Percentiles rank a stretch among this genome's conserved stretches.
Conservation (phyloP, 148 eudicot genomes). For the Silene latifolia region DNA sequence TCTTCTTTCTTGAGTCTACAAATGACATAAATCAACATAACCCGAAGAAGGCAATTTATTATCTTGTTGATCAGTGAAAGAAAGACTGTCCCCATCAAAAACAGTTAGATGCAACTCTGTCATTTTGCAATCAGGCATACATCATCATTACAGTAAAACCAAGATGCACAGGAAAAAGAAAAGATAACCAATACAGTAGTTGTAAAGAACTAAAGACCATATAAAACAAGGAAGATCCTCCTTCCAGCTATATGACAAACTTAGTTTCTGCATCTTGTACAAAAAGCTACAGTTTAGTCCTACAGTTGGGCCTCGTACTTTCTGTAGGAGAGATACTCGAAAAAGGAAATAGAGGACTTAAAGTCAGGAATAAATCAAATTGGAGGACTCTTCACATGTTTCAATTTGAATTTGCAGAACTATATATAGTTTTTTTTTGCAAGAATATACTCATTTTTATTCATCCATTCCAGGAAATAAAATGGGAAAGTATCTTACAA, state of each 20-base stretch:
- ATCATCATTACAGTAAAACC: neutral
- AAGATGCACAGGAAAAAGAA: neutral
- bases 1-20: slow-evolving; percentile 33
- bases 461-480: no score
- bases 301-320: neutral
- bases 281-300: no score
- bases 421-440: neutral
- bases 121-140: slow-evolving; percentile 11
- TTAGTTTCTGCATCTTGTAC: neutral
- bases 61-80: neutral
- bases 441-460: no score
- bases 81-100: neutral
- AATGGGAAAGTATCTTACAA: no score
- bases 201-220: neutral
- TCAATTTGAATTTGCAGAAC: neutral
- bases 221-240: neutral
- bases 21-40: neutral
- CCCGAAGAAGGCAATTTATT: neutral
- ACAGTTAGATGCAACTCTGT: slow-evolving; percentile 23
- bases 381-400: no score
- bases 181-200: neutral
- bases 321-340: neutral
- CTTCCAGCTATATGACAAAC: neutral
- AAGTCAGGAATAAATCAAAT: no score
- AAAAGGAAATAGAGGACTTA: neutral